Conservation (phyloP, 331 rosid genomes). For the Quercus tomentella region DNA sequence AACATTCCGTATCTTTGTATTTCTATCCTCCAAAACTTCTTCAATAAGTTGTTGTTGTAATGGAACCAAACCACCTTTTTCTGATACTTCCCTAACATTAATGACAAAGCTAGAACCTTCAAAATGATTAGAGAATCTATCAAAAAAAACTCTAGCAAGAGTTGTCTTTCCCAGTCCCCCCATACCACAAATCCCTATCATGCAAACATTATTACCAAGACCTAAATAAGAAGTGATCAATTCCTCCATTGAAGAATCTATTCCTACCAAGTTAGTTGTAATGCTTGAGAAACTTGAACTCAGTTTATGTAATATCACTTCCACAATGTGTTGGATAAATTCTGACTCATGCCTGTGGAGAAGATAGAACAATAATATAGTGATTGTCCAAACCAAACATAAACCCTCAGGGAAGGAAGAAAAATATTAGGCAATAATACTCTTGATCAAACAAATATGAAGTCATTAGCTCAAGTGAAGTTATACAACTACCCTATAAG, state of each 20-base stretch:
- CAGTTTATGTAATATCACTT: background rate
- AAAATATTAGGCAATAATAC: no score
- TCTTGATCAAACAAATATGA: no score
- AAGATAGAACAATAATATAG: background rate
- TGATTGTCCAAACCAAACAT: no score
- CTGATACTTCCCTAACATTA: conserved; percentile 12
- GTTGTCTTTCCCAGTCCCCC: conserved; percentile 29
- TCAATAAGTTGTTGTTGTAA: conserved; percentile 32
- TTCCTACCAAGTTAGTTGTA: conserved; percentile 16
- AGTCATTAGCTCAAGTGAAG: no score
- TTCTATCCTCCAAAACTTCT: conserved; percentile 1
- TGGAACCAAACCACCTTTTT: background rate
- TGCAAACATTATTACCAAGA: conserved; percentile 12
- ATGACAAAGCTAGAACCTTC: conserved; percentile 25
- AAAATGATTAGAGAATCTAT: conserved; percentile 16
- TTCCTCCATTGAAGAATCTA: conserved; percentile 16
- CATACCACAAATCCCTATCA: conserved; percentile 25
- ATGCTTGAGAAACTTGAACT: background rate
- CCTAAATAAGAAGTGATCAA: conserved; percentile 5
- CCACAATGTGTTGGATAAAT: background rate
- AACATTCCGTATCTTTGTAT: conserved; percentile 6
- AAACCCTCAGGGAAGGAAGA: background rate
- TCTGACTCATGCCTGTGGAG: background rate
- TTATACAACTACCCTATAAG: no score
- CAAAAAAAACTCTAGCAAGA: conserved; percentile 24